A percentile compares a stretch with the other conserved stretches of the same genome.
Conservation (phyloP, 1,139 yeast species). For the Pichia sp. region DNA sequence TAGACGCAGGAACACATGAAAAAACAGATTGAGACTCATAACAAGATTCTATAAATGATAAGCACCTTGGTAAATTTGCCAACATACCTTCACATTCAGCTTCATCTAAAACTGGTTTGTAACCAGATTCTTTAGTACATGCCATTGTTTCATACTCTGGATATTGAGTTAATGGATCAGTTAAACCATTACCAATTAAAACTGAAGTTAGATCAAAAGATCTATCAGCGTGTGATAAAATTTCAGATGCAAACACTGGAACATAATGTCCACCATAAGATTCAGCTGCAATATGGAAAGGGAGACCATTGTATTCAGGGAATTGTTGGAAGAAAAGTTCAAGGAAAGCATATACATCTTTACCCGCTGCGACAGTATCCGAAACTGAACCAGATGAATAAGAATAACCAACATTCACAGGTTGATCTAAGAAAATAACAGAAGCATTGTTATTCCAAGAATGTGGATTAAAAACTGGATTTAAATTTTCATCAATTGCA, state of each 20-base stretch:
- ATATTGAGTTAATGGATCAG: conserved; percentile 87
- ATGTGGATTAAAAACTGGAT: conserved; percentile 52
- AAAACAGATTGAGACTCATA: conserved; percentile 72
- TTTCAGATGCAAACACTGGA: conserved; percentile 88
- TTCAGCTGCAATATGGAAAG: conserved; percentile 96
- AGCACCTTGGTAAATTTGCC: conserved; percentile 72
- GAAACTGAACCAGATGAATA: conserved; percentile 59
- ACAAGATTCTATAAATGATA: conserved; percentile 72
- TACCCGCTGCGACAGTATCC: conserved; percentile 82
- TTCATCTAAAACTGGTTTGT: conserved; percentile 68
- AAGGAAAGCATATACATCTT: conserved; percentile 88
- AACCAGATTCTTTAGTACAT: conserved; percentile 73
- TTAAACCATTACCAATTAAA: conserved; percentile 91
- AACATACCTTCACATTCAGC: conserved; percentile 79
- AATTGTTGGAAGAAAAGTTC: conserved; percentile 86
- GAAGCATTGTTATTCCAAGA: conserved; percentile 69
- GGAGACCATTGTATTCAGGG: conserved; percentile 68
- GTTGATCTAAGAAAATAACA: conserved; percentile 67
- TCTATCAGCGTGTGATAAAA: conserved; percentile 71
- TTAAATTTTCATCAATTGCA: conserved; percentile 39
- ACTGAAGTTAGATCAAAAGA: conserved; percentile 81
- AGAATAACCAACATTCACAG: conserved; percentile 74
- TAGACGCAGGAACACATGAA: conserved; percentile 89
- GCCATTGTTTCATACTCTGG: conserved; percentile 95
- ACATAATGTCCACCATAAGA: conserved; percentile 99